Conservation (phyloP, 176 grass and related monocot genomes). For the Oropetium thomaeum region DNA sequence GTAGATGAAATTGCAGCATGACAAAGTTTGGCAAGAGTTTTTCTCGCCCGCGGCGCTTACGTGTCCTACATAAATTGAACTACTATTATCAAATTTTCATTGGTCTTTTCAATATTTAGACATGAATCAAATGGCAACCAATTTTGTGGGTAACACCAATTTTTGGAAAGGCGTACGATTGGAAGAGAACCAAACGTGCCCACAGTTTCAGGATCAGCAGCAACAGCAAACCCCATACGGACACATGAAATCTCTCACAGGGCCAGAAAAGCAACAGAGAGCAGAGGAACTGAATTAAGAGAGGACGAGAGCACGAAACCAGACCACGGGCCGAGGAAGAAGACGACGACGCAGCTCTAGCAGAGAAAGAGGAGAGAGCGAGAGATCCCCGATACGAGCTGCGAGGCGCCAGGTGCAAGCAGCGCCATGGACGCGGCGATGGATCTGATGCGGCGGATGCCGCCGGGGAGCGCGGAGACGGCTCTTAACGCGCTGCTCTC, state of each 20-base stretch:
- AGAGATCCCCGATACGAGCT: neutral
- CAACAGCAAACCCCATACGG: neutral
- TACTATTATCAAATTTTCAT: too few relatives aligned
- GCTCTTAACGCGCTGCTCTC: conserved; percentile 86
- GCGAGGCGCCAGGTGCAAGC: neutral
- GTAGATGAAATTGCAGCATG: too few relatives aligned
- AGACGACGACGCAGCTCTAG: neutral
- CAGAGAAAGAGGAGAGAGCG: neutral
- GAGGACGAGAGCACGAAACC: conserved; percentile 18
- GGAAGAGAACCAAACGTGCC: too few relatives aligned
- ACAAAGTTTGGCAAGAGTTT: too few relatives aligned
- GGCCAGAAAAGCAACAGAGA: neutral
- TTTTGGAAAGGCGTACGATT: too few relatives aligned
- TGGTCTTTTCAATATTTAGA: too few relatives aligned
- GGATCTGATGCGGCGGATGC: conserved; percentile 99
- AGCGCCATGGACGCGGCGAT: conserved; percentile 80
- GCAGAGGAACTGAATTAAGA: conserved; percentile 8
- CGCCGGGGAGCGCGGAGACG: conserved; percentile 80
- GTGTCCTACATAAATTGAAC: too few relatives aligned
- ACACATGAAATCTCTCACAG: neutral
- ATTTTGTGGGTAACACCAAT: too few relatives aligned
- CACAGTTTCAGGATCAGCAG: neutral
- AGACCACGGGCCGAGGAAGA: neutral
- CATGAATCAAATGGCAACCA: too few relatives aligned
- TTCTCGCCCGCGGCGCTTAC: too few relatives aligned